Evolutionary conservation across 192 early-diverging fungal genomes (phyloP), one percentile per base, ranked within the genome.

Genomic region (Podila horticola): DNA sequence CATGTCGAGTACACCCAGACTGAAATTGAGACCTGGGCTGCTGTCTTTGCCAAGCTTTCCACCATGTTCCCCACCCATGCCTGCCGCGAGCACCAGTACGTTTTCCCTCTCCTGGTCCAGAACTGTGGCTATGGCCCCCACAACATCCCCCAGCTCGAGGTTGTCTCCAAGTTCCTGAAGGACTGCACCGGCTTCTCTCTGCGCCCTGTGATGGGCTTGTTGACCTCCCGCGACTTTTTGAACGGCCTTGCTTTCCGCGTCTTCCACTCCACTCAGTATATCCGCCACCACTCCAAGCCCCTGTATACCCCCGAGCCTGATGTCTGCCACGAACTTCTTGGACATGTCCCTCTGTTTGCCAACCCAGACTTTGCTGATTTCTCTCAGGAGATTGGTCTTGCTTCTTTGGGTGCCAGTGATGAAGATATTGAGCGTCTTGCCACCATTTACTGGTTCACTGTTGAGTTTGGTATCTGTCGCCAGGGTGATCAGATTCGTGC

Each of bases 231-330:
- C 33, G 97, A 99, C 83, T 99, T 99, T 75, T 84, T 99, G 73
- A 99, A 99, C 81, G 93, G 93, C 30, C 90, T 99, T 82, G 97
- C 96, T 5, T 99, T 99, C 88, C 92, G 97, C 59, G 96, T 99
- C 8, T 99, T 99, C 88, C 94, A 97, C 84, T 94, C 92, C 51
- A 99, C 97, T 12, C 97, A 99, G 86, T 99, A 99, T 83, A 96
- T 99, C 82, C 94, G 97, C 30, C 97, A 99, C 79, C 90, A 93
- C 82, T 95, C 94, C 5, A 87, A 88, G 52, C 97, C 97, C 22
- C 86, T 95, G 51, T 98, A 97, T 81, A 98, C 97, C 5, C 97
- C 97, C 26, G 97, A 97, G 79, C 92, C 93, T 58, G 97, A 99
- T 83, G 90, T 96, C 65, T 99, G 97, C 86, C 97, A 99, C 76